phyloP scores from a whole-genome alignment of 208 protist genomes.

The Willaertia magna region DNA sequence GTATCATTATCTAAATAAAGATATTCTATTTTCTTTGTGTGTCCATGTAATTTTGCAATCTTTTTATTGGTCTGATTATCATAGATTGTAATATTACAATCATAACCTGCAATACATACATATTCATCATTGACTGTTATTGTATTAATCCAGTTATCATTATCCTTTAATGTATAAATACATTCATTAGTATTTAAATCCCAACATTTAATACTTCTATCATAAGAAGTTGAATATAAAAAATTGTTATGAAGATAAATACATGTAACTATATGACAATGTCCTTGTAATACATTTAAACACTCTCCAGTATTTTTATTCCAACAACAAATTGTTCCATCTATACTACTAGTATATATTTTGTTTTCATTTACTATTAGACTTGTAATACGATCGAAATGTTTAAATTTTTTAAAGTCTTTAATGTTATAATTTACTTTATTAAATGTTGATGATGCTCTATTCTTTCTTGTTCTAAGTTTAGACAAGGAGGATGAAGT shows the following conservation, averaged over 20 bases:
- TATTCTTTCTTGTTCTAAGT: too few relatives aligned
- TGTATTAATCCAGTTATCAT: not conserved
- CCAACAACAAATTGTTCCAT: not conserved
- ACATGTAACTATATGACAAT: not conserved
- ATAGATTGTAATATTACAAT: not conserved
- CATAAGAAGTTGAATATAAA: not conserved
- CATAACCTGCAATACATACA: not conserved
- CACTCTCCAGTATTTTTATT: not conserved
- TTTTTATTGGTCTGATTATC: not conserved
- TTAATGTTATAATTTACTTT: too few relatives aligned
- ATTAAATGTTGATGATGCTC: too few relatives aligned
- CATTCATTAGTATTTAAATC: not conserved
- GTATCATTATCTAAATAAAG: not conserved
- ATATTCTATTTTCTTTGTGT: not conserved
- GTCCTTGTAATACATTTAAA: not conserved
- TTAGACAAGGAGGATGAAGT: too few relatives aligned
- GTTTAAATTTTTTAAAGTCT: conserved; percentile 6
- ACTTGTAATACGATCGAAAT: not conserved
- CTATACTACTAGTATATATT: not conserved
- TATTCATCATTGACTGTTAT: not conserved
- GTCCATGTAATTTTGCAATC: not conserved
- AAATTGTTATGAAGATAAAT: not conserved
- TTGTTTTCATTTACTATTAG: not conserved
- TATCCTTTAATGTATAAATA: not conserved
- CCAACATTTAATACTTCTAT: not conserved